These are phyloP conservation scores for Russula griseocarnosa DNA, from an alignment of 768 basidiomycete species.

Conservation along the genomic window DNA sequence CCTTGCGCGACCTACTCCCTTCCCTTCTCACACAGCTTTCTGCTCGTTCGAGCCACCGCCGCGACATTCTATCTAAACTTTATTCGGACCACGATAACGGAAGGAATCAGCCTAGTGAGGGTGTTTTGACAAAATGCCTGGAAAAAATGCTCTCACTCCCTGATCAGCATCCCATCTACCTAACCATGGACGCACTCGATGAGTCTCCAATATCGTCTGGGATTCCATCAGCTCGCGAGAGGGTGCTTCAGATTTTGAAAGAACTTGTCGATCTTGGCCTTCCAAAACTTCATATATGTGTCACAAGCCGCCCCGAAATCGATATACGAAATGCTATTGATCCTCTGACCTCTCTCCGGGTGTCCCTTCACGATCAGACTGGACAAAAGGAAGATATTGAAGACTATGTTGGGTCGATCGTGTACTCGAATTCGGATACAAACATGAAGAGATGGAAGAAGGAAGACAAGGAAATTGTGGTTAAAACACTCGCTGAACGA, in stretches of 20 bases:
- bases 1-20: neutral
- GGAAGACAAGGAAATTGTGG: neutral
- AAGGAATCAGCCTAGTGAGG: neutral
- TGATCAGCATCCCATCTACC: neutral
- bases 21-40: constrained; percentile 1
- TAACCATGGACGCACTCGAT: neutral
- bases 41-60: neutral
- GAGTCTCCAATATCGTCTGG: neutral
- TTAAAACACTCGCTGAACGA: neutral
- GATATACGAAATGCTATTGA: neutral
- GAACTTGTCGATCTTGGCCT: neutral
- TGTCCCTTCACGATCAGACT: neutral
- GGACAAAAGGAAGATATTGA: neutral
- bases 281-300: neutral
- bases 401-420: neutral
- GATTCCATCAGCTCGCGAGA: neutral
- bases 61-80: neutral
- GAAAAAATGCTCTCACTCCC: neutral
- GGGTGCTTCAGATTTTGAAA: neutral
- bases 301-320: neutral
- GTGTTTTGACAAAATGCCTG: neutral
- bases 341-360: neutral
- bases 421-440: neutral
- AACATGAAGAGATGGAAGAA: neutral
- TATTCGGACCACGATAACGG: neutral